Evolutionary conservation across 768 basidiomycete genomes (phyloP).

Genomic region (Lactarius trivialis): DNA sequence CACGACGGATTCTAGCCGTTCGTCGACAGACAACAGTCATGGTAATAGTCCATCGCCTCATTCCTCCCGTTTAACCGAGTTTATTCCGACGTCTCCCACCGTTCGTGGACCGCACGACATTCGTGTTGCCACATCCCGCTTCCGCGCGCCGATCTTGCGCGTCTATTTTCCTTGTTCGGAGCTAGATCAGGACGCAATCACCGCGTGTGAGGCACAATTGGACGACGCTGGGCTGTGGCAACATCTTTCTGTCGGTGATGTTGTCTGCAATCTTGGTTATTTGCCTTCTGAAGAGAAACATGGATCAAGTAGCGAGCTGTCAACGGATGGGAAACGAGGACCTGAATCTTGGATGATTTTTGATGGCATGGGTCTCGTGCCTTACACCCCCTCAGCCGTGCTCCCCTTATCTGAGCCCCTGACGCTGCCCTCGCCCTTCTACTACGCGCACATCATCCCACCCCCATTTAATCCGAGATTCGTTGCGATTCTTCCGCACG

Average conservation of each 20-base stretch:
- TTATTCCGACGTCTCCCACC: slow-evolving; percentile 25
- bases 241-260: slow-evolving; percentile 69
- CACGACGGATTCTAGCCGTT: slow-evolving; percentile 13
- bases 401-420: slow-evolving; percentile 52
- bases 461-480: slow-evolving; percentile 29
- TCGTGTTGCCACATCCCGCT: slow-evolving; percentile 48
- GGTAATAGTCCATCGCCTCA: slow-evolving; percentile 25
- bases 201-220: slow-evolving; percentile 63
- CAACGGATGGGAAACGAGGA: slow-evolving; percentile 19
- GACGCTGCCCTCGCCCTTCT: slow-evolving; percentile 66
- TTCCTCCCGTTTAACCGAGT: slow-evolving; percentile 1
- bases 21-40: slow-evolving; percentile 20
- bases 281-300: slow-evolving; percentile 40
- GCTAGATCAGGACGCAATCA: slow-evolving; percentile 43
- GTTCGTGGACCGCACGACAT: slow-evolving; percentile 52
- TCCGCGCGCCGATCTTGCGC: slow-evolving; percentile 65
- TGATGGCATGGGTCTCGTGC: slow-evolving; percentile 54
- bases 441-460: slow-evolving; percentile 63
- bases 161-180: slow-evolving; percentile 67
- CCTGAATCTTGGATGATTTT: slow-evolving; percentile 66
- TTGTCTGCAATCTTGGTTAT: slow-evolving; percentile 77
- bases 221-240: slow-evolving; percentile 62
- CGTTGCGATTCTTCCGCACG: slow-evolving; percentile 29
- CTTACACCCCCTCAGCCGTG: slow-evolving; percentile 50
- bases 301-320: slow-evolving; percentile 16